Evolutionary conservation across 306 rosid genomes (phyloP).

Genomic region (Trifolium fragiferum): DNA sequence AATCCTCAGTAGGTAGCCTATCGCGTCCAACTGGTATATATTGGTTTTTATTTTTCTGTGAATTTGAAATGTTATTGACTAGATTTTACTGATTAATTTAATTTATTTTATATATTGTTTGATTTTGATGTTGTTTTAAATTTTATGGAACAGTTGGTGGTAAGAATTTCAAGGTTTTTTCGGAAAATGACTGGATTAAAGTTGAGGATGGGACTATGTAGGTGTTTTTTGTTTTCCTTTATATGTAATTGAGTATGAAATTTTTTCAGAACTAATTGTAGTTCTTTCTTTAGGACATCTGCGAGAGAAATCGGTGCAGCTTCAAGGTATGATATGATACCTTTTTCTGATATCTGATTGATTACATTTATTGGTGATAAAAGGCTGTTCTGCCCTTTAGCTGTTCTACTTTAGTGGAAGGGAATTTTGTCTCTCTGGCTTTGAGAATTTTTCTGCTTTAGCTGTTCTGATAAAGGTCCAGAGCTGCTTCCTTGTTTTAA

Average conservation of each 20-base stretch:
- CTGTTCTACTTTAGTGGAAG: too few species aligned
- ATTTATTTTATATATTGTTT: background rate
- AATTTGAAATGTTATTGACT: conserved; percentile 1
- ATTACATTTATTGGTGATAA: too few species aligned
- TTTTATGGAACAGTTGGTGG: conserved; percentile 46
- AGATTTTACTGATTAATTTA: background rate
- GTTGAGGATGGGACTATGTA: conserved; percentile 51
- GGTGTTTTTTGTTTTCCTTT: background rate
- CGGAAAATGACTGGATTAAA: conserved; percentile 53
- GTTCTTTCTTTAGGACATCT: conserved; percentile 14
- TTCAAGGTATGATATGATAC: too few species aligned
- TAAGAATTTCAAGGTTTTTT: conserved; percentile 56
- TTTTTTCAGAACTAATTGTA: conserved; percentile 2
- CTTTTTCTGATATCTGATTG: too few species aligned
- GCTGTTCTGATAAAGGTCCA: background rate
- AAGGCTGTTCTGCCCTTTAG: too few species aligned
- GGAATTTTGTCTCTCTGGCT: too few species aligned
- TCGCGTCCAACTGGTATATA: conserved; percentile 48
- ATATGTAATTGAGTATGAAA: background rate
- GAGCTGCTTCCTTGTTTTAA: conserved; percentile 18
- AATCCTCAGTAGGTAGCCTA: conserved; percentile 42
- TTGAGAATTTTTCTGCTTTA: too few species aligned
- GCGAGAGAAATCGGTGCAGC: too few species aligned
- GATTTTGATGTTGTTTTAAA: conserved; percentile 1
- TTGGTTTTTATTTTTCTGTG: background rate